These are phyloP conservation scores for Zelopaecilomyces penicillatus DNA, from an alignment of 2,329 filamentous ascomycete genomes.

Conservation along the genomic window DNA sequence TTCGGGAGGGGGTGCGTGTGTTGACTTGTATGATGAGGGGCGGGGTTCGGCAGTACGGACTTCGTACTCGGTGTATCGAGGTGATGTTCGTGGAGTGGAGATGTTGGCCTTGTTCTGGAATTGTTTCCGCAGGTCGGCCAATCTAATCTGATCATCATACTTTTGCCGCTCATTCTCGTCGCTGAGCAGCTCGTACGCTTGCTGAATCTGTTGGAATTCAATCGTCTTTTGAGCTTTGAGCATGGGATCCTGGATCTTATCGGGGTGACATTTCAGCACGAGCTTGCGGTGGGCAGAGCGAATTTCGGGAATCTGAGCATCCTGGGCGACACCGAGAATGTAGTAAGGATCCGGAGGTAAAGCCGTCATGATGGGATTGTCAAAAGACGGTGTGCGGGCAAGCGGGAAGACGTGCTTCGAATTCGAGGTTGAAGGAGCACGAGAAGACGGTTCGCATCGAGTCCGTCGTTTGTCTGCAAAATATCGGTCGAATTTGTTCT, in stretches of 20 bases:
- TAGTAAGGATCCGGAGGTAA: constrained; percentile 68
- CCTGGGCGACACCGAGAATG: constrained; percentile 62
- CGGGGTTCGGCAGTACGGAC: constrained; percentile 44
- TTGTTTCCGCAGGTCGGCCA: constrained; percentile 57
- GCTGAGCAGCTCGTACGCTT: constrained; percentile 84
- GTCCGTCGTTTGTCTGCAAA: not conserved
- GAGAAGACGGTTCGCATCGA: constrained; percentile 7
- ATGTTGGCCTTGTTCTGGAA: constrained; percentile 34
- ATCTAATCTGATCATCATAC: constrained; percentile 68
- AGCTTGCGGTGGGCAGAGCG: constrained; percentile 77
- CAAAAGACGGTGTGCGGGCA: not conserved
- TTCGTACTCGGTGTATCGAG: constrained; percentile 31
- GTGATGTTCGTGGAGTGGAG: constrained; percentile 35
- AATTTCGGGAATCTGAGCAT: constrained; percentile 63
- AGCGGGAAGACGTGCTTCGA: not conserved
- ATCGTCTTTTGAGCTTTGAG: constrained; percentile 72
- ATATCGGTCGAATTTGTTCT: not conserved
- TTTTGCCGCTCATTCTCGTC: constrained; percentile 63
- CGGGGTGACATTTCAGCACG: constrained; percentile 80
- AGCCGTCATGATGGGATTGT: constrained; percentile 35
- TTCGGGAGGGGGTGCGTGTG: constrained; percentile 22
- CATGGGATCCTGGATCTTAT: constrained; percentile 75
- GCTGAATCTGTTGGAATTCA: constrained; percentile 86
- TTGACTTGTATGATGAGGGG: constrained; percentile 31
- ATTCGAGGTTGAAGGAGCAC: not conserved